A percentile compares a stretch with the other conserved stretches of the same genome.
These are phyloP conservation scores for Arthroderma uncinatum DNA, from an alignment of 2,329 filamentous ascomycete species.

Conservation along the genomic window DNA sequence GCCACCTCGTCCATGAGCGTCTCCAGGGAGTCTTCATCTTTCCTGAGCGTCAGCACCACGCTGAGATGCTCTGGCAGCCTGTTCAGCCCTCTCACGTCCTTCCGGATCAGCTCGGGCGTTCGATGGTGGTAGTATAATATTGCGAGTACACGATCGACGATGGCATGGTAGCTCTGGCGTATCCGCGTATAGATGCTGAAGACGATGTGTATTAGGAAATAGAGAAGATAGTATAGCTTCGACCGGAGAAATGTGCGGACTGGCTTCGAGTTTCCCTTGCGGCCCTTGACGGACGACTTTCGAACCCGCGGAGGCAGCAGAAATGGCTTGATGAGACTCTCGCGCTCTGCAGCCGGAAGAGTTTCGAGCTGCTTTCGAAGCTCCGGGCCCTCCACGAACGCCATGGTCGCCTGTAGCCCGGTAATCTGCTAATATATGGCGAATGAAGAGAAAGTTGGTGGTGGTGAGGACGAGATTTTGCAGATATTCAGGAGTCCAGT, in stretches of 20 bases:
- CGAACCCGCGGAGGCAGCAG: constrained; percentile 37
- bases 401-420: background rate
- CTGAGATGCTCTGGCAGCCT: constrained; percentile 77
- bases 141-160: constrained; percentile 65
- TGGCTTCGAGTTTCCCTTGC: constrained; percentile 23
- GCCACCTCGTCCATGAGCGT: constrained; percentile 79
- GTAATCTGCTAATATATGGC: background rate
- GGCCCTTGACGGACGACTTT: constrained; percentile 15
- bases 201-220: constrained; percentile 51
- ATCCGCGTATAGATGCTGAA: constrained; percentile 83
- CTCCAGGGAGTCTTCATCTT: constrained; percentile 63
- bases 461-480: no score
- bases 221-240: constrained; percentile 35
- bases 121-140: constrained; percentile 91
- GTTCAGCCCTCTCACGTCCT: constrained; percentile 65
- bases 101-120: constrained; percentile 81
- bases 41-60: constrained; percentile 64
- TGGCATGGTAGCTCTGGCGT: constrained; percentile 65
- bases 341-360: constrained; percentile 39
- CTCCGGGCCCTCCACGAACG: background rate
- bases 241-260: constrained; percentile 36
- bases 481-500: no score
- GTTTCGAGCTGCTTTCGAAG: constrained; percentile 30
- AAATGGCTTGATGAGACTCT: constrained; percentile 42
- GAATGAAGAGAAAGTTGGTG: background rate